These are phyloP conservation scores for Trichoderma gamsii DNA, from an alignment of 495 filamentous ascomycete species.

Conservation along the genomic window DNA sequence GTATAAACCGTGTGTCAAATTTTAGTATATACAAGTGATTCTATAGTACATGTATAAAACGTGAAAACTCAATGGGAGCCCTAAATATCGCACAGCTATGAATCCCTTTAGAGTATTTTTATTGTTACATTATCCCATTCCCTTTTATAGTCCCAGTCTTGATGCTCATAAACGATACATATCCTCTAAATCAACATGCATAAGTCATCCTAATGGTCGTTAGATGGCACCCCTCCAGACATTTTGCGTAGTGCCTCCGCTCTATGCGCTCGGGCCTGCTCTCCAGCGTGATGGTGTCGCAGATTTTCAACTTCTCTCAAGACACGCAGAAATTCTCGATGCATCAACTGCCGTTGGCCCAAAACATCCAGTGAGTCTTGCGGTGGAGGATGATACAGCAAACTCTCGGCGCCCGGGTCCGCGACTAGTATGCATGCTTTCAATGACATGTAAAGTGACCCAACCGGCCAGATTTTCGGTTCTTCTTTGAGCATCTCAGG, in stretches of 20 bases:
- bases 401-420: conserved; percentile 38
- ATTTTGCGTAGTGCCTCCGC: conserved; percentile 1
- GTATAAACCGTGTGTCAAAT: not conserved
- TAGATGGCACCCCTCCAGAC: not conserved
- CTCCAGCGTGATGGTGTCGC: not conserved
- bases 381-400: not conserved
- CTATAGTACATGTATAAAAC: not conserved
- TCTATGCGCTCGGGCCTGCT: not conserved
- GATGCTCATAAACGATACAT: not conserved
- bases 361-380: not conserved
- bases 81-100: not conserved
- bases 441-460: conserved; percentile 33
- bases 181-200: not conserved
- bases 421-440: conserved; percentile 48
- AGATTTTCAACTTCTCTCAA: conserved; percentile 3
- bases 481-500: conserved; percentile 55
- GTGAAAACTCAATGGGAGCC: not conserved
- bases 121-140: not conserved
- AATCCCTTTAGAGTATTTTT: not conserved
- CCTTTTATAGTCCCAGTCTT: not conserved
- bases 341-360: not conserved
- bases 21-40: not conserved
- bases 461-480: conserved; percentile 44
- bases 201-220: not conserved
- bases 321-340: conserved; percentile 17